Conservation (phyloP, 176 grass and related monocot species). For the maize (Zea mays) region Zm-B73-REFERENCE-NAM-5.0 NC_050101.1:162315001-162315500, state of each 20-base stretch:
- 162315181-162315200: slow-evolving; percentile 29
- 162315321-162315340: too few species aligned
- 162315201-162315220: slow-evolving; percentile 9
- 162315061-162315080: background rate
- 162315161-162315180: slow-evolving; percentile 29
- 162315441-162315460: background rate
- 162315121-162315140: slow-evolving; percentile 32
- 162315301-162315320: background rate
- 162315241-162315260: background rate
- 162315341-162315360: too few species aligned
- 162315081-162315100: slow-evolving; percentile 15
- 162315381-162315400: background rate
- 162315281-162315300: background rate
- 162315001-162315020: slow-evolving; percentile 79
- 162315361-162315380: too few species aligned
- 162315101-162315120: slow-evolving; percentile 26
- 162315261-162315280: background rate
- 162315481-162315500: too few species aligned
- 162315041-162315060: background rate
- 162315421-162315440: background rate
- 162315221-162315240: slow-evolving; percentile 10
- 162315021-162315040: slow-evolving; percentile 50
- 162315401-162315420: too few species aligned
- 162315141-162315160: slow-evolving; percentile 1
- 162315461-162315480: background rate